Evolutionary conservation across 176 grass and related monocot genomes (phyloP), one percentile per base, ranked within the genome.

Genomic region (Oryza longistaminata): DNA sequence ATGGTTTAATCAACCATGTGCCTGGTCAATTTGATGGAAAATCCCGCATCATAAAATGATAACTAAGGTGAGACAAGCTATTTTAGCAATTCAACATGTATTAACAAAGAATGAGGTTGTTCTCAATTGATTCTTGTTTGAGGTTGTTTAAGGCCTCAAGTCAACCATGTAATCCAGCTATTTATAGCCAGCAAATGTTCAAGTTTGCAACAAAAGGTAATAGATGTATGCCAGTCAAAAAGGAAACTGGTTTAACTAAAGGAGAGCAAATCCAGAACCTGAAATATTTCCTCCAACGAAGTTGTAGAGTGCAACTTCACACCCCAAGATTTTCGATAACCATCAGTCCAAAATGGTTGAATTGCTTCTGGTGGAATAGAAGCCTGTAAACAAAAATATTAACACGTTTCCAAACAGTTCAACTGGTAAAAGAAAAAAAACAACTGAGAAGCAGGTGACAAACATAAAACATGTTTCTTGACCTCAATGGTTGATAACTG

Each of bases 321-420:
- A 45, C 86, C 92, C 96, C 96, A 99, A 50, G 96, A 94, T 88
- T 96, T 99, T 58, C 91, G 85, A 91, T 92, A 92, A 33, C 84
- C 86, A 71, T 96, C 96, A 33, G 78, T 94, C 96, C 96, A 99
- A 90, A 85, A 90, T 65, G 85, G 74, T 81, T 96, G 83, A 79
- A 99, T 88, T 79, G 91, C 91, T 89, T 99, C 93, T 64, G 74
- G 73, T 84, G 93, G 96, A 86, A 99, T 80, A 10, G 78, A 92
- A 65, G 89, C 91, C 96, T 99, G 73, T 45, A 83, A 80, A 81
- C 62, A 35, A 76, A 86, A 86, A 71, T 22, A 76, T 8, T n/a
- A 82, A 84, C 19, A 80, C 40, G n/a, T 82, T 82, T 35, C 49
- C 62, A 64, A 85, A 87, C 39, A 74, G 78, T 10, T 73, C 35